Conservation (phyloP, 805 yeast genomes). For the Yarrowia porcina region DNA sequence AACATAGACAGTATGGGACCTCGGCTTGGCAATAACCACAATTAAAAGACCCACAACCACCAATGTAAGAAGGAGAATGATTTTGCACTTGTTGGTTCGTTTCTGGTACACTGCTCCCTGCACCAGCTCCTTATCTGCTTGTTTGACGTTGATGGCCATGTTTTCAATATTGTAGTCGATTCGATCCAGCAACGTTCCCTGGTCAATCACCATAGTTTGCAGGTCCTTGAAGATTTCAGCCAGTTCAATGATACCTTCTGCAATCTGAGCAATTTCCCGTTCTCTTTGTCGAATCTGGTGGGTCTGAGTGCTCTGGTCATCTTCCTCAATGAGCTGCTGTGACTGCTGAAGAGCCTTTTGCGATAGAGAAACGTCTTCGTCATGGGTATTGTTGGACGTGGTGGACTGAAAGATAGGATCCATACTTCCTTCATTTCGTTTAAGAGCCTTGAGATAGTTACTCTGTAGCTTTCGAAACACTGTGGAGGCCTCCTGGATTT, state of each 20-base stretch:
- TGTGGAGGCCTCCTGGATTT: slow-evolving; percentile 74
- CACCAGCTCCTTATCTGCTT: slow-evolving; percentile 72
- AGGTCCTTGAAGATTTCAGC: slow-evolving; percentile 90
- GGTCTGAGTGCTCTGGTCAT: slow-evolving; percentile 39
- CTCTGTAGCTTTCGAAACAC: slow-evolving; percentile 84
- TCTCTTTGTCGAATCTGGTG: slow-evolving; percentile 67
- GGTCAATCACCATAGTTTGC: slow-evolving; percentile 89
- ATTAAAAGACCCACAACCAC: slow-evolving; percentile 69
- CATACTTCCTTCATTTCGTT: slow-evolving; percentile 60
- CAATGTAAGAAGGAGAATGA: slow-evolving; percentile 69
- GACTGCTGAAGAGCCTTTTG: slow-evolving; percentile 39
- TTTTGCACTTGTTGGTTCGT: slow-evolving; percentile 84
- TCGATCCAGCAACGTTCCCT: slow-evolving; percentile 89
- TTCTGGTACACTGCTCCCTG: slow-evolving; percentile 80
- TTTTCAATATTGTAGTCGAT: slow-evolving; percentile 87
- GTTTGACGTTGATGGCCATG: slow-evolving; percentile 70
- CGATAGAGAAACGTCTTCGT: slow-evolving; percentile 38
- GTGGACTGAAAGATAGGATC: slow-evolving; percentile 23
- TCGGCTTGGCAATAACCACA: slow-evolving; percentile 58
- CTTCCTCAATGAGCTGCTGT: slow-evolving; percentile 17
- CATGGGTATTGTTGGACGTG: slow-evolving; percentile 28
- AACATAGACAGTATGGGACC: slow-evolving; percentile 28
- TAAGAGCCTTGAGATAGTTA: slow-evolving; percentile 74
- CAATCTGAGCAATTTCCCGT: slow-evolving; percentile 82
- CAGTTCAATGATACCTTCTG: slow-evolving; percentile 91